Conservation (phyloP, 345 rosid genomes). For the Lepidium aucheri region DNA sequence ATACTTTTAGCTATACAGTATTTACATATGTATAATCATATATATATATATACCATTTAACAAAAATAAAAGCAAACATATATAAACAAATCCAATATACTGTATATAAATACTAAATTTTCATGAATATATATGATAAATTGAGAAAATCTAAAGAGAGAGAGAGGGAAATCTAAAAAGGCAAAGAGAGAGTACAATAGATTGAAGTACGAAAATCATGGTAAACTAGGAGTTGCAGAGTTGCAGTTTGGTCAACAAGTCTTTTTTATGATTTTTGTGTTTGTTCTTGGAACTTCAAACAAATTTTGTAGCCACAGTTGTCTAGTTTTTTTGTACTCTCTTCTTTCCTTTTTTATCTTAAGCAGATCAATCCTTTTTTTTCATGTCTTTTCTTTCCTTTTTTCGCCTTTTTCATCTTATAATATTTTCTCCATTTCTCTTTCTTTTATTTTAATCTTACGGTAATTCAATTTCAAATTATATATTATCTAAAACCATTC, state of each 20-base stretch:
- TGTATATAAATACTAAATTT: too few relatives aligned
- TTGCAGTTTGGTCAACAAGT: constrained; percentile 21
- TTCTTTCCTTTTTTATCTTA: constrained; percentile 31
- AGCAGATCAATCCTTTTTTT: constrained; percentile 17
- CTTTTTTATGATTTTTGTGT: neutral
- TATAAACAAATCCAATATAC: neutral
- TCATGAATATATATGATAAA: neutral
- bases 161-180: neutral
- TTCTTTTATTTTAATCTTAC: neutral
- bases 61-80: neutral
- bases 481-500: neutral
- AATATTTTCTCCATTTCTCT: neutral
- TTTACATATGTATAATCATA: neutral
- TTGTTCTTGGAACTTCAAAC: constrained; percentile 24
- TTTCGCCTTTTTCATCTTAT: constrained; percentile 3
- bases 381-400: constrained; percentile 20
- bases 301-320: constrained; percentile 12
- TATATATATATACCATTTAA: neutral
- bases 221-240: constrained; percentile 12
- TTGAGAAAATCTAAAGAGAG: neutral
- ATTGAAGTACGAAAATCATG: constrained; percentile 16
- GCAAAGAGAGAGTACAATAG: constrained; percentile 13
- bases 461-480: neutral
- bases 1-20: neutral
- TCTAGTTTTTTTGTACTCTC: constrained; percentile 15